These are phyloP conservation scores for Phaffia australis DNA, from an alignment of 768 basidiomycete genomes.

Conservation along the genomic window DNA sequence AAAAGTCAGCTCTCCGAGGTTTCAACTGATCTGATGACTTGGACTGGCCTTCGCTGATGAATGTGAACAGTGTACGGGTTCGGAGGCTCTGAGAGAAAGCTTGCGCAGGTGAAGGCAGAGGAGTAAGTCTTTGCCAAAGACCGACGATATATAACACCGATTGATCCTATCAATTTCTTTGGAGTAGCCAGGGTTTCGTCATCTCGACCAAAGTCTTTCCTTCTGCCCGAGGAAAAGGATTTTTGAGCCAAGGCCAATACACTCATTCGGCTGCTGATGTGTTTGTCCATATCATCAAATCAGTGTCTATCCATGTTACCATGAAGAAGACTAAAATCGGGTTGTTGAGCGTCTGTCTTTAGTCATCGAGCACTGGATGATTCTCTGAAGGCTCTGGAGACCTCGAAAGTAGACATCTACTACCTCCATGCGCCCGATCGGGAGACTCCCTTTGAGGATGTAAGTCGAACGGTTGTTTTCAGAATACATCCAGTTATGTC, in stretches of 20 bases:
- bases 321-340: too few species aligned
- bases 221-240: not conserved
- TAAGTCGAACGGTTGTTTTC: not conserved
- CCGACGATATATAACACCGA: not conserved
- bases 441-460: conserved; percentile 8
- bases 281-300: too few species aligned
- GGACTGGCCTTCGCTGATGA: not conserved
- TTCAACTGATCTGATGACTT: not conserved
- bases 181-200: not conserved
- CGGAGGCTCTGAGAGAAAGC: conserved; percentile 46
- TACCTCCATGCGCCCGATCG: conserved; percentile 44
- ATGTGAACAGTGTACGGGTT: conserved; percentile 39
- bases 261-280: not conserved
- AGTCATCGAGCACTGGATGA: not conserved
- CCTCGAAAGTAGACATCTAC: conserved; percentile 45
- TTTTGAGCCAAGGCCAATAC: not conserved
- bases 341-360: too few species aligned
- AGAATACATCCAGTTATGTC: conserved; percentile 16
- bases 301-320: too few species aligned
- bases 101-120: conserved; percentile 6
- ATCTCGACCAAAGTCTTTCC: conserved; percentile 12
- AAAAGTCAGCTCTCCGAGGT: not conserved
- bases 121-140: not conserved
- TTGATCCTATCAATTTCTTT: not conserved
- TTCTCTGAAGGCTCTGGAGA: conserved; percentile 43